These are phyloP conservation scores for Casuarina equisetifolia DNA, from an alignment of 306 rosid genomes.

Conservation along the genomic window DNA sequence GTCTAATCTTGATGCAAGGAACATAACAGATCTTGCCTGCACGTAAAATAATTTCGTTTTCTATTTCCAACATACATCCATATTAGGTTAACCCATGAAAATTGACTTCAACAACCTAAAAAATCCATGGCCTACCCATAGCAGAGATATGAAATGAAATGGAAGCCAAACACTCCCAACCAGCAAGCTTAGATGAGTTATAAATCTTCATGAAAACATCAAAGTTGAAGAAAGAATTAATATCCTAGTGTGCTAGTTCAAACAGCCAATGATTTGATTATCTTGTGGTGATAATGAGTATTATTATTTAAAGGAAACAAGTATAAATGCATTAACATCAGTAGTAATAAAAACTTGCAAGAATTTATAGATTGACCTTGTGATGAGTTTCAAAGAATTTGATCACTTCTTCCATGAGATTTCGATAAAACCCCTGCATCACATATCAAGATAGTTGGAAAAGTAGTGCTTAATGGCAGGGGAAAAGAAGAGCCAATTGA, in stretches of 20 bases:
- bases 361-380: conserved; percentile 48
- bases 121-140: not conserved
- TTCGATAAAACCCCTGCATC: conserved; percentile 92
- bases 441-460: conserved; percentile 26
- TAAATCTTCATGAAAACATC: not conserved
- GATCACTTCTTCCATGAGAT: conserved; percentile 99
- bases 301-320: not conserved
- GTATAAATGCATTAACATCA: not conserved
- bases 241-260: not conserved
- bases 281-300: not conserved
- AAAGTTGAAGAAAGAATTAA: not conserved
- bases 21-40: not conserved
- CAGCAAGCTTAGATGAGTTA: not conserved
- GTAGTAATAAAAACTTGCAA: not conserved
- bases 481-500: conserved; percentile 20
- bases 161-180: not conserved
- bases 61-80: not conserved
- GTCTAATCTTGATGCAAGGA: not conserved
- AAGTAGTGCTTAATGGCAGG: conserved; percentile 11
- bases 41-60: not conserved
- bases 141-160: not conserved
- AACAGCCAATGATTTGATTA: not conserved
- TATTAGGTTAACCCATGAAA: not conserved
- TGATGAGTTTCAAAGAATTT: conserved; percentile 97
- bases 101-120: not conserved